Evolutionary conservation across 345 rosid genomes (phyloP), one percentile per base, ranked within the genome.

Genomic region (Citrus sp.): DNA sequence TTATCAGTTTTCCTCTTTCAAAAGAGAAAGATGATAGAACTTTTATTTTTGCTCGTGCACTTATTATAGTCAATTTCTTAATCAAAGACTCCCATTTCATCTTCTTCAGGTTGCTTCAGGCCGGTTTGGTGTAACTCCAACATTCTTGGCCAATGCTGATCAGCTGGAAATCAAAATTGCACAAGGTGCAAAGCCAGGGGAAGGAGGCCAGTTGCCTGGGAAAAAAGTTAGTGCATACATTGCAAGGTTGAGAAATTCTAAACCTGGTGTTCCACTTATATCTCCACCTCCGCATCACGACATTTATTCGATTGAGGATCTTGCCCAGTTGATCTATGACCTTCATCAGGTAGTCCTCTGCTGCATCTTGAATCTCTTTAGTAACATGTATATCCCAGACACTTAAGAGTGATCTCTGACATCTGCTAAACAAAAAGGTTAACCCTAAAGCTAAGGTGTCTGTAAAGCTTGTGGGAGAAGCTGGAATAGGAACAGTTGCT

Each of bases 141-240:
- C 97, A 21, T 96, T 96, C 90, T 86, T 96, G 87, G 98, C 86
- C 28, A 93, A 94, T 85, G 98, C 99, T 42, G 98, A 89, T 84
- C 99, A 94, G 74, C 21, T 94, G 78, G 99, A 96, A 84, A 96
- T 96, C 83, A 96, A 96, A 90, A 95, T 96, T 81, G 99, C 99
- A 76, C 98, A 94, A 90, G 99, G 99, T 77, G 99, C 99, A 70
- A 96, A 94, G 80, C 99, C 99, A 56, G 99, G 99, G 38, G 99
- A 92, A 88, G 99, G 99, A 69, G 98, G 99, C 46, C 99, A 96
- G 81, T 85, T 96, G 84, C 99, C 98, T 46, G 97, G 99, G 75
- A 92, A 94, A 88, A 96, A 96, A 91, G 99, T 96, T 67, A 94
- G 99, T 87, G 99, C 99, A 7, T 96, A 96, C 69, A 96, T 96